Conservation (phyloP, 768 basidiomycete species). For the Atractiella rhizophila region DNA sequence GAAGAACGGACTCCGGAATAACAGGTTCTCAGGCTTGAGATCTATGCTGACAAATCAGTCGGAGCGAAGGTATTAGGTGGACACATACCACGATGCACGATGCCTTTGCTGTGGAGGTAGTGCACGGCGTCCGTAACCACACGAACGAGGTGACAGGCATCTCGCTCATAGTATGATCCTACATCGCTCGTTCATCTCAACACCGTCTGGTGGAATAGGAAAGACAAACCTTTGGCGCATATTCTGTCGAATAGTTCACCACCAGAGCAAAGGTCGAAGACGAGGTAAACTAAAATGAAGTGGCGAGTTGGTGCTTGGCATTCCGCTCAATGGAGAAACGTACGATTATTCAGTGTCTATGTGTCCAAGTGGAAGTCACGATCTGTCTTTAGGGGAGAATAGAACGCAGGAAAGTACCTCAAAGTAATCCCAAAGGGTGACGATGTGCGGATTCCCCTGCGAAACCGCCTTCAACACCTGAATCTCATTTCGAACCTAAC, state of each 20-base stretch:
- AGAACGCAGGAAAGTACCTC: constrained; percentile 33
- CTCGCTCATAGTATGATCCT: constrained; percentile 56
- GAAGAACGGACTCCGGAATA: constrained; percentile 79
- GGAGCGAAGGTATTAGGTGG: neutral
- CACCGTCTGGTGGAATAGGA: neutral
- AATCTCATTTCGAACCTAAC: constrained; percentile 90
- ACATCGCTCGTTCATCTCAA: neutral
- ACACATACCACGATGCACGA: constrained; percentile 56
- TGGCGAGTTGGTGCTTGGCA: neutral
- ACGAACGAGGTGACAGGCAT: constrained; percentile 65
- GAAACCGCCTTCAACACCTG: constrained; percentile 79
- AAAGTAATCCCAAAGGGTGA: constrained; percentile 86
- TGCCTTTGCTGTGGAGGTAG: constrained; percentile 71
- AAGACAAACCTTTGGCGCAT: constrained; percentile 53
- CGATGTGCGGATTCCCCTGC: constrained; percentile 66
- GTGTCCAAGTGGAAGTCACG: neutral
- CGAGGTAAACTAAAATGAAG: constrained; percentile 33
- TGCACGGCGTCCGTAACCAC: constrained; percentile 66
- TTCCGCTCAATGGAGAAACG: neutral
- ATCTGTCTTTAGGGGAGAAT: constrained; percentile 9
- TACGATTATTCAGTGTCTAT: constrained; percentile 6
- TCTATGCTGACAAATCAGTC: constrained; percentile 28
- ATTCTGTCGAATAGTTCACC: constrained; percentile 95
- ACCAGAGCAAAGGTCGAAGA: constrained; percentile 87
- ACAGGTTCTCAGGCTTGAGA: constrained; percentile 87